Conservation (phyloP, 768 basidiomycete species). For the Boletus vermiculosoides region DNA sequence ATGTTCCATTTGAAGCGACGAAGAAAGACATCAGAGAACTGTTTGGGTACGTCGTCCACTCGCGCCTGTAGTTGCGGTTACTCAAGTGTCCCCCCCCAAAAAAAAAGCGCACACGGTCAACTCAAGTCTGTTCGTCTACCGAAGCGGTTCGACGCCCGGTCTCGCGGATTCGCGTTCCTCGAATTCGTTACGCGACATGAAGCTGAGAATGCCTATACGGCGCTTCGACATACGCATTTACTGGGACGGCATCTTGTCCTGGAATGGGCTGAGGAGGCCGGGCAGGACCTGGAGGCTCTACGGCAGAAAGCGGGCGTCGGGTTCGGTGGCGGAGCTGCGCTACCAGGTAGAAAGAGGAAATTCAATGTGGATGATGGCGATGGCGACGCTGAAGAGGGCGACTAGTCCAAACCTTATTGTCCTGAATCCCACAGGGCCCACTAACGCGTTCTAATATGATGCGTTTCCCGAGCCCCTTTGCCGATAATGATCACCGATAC, state of each 20-base stretch:
- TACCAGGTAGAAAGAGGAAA: slow-evolving; percentile 79
- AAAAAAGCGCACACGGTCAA: slow-evolving; percentile 82
- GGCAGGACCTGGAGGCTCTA: slow-evolving; percentile 72
- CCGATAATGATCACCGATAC: slow-evolving; percentile 31
- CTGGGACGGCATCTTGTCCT: slow-evolving; percentile 93
- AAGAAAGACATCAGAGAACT: slow-evolving; percentile 89
- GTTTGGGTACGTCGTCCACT: slow-evolving; percentile 65
- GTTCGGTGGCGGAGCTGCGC: slow-evolving; percentile 61
- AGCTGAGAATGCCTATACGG: slow-evolving; percentile 83
- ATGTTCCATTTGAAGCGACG: slow-evolving; percentile 94
- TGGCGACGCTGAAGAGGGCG: slow-evolving; percentile 32
- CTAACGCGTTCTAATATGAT: neutral
- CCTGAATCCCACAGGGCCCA: neutral
- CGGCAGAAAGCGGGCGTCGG: slow-evolving; percentile 81
- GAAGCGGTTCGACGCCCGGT: slow-evolving; percentile 83
- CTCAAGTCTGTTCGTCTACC: slow-evolving; percentile 95
- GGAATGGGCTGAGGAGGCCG: slow-evolving; percentile 88
- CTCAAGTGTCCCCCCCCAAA: neutral
- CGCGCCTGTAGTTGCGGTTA: neutral
- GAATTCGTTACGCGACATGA: slow-evolving; percentile 90
- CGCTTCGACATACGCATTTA: slow-evolving; percentile 91
- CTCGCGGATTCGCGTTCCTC: slow-evolving; percentile 94
- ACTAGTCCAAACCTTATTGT: slow-evolving; percentile 5
- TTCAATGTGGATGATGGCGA: slow-evolving; percentile 50
- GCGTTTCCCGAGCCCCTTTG: neutral